These are phyloP conservation scores for Limtongozyma cylindracea DNA, from an alignment of 805 yeast genomes.

Conservation along the genomic window DNA sequence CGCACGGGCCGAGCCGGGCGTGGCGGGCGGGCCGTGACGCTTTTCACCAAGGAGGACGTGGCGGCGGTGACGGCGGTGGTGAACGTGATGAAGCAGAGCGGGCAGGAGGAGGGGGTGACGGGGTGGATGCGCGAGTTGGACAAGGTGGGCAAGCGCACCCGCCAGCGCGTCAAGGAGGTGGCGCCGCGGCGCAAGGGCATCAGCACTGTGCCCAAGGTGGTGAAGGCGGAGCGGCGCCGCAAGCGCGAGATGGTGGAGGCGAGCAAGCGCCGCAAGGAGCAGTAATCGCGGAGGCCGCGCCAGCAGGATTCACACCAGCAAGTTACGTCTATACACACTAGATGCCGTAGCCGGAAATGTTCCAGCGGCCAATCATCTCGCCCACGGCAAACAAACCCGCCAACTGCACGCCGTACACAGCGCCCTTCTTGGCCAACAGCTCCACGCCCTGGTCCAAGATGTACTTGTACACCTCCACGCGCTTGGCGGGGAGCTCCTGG, in stretches of 20 bases:
- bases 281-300: too few relatives aligned
- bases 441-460: slow-evolving; percentile 8
- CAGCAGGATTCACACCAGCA: too few relatives aligned
- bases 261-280: slow-evolving; percentile 32
- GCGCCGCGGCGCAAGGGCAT: slow-evolving; percentile 46
- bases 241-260: slow-evolving; percentile 51
- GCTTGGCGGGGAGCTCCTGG: slow-evolving; percentile 26
- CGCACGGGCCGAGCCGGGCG: slow-evolving; percentile 95
- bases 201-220: slow-evolving; percentile 59
- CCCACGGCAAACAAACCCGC: slow-evolving; percentile 85
- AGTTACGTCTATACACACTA: too few relatives aligned
- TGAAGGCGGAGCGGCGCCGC: slow-evolving; percentile 37
- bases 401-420: slow-evolving; percentile 60
- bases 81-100: slow-evolving; percentile 90
- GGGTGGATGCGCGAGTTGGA: slow-evolving; percentile 63
- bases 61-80: slow-evolving; percentile 57
- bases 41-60: slow-evolving; percentile 78
- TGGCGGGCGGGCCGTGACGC: slow-evolving; percentile 68
- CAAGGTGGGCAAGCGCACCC: slow-evolving; percentile 37
- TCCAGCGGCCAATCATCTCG: slow-evolving; percentile 91
- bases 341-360: slow-evolving; percentile 71
- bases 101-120: slow-evolving; percentile 32
- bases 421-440: slow-evolving; percentile 26
- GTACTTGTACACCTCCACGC: slow-evolving; percentile 20
- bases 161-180: slow-evolving; percentile 28